Conservation (phyloP, 805 yeast genomes). For the Candida xyloterini region DNA sequence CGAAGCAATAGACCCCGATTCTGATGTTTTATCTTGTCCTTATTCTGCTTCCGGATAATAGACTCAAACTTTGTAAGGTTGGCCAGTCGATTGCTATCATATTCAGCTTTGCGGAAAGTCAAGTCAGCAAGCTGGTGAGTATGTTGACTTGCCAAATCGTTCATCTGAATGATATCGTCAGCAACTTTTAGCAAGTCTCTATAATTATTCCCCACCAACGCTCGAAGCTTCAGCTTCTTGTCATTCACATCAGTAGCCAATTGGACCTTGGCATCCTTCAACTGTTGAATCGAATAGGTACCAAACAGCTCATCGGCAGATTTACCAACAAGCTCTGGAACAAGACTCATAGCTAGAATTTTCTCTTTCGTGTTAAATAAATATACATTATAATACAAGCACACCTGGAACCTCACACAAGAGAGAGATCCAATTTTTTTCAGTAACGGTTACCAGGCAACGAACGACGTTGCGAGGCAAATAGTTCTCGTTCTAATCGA, state of each 20-base stretch:
- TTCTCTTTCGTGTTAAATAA: conserved; percentile 11
- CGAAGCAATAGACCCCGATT: conserved; percentile 23
- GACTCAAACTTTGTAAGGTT: conserved; percentile 24
- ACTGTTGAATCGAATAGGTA: conserved; percentile 29
- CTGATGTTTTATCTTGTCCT: conserved; percentile 10
- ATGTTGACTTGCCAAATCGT: conserved; percentile 24
- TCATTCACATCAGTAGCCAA: conserved; percentile 21
- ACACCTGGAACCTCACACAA: conserved; percentile 5
- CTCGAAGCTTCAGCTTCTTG: conserved; percentile 28
- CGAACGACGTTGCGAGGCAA: conserved; percentile 18
- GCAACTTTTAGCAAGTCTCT: conserved; percentile 36
- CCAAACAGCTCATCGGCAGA: conserved; percentile 27
- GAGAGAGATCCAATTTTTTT: not conserved
- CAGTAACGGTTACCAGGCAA: conserved; percentile 4
- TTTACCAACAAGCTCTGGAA: conserved; percentile 11
- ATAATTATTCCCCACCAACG: conserved; percentile 34
- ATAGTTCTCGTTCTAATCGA: conserved; percentile 18
- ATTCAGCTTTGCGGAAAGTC: conserved; percentile 30
- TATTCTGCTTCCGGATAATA: conserved; percentile 2
- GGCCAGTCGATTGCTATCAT: conserved; percentile 20
- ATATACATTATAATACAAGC: conserved; percentile 4
- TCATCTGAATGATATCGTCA: conserved; percentile 36
- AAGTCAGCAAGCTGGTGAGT: conserved; percentile 28
- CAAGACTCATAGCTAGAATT: conserved; percentile 7
- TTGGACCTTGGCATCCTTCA: conserved; percentile 23